A percentile compares a stretch with the other conserved stretches of the same genome.
These are phyloP conservation scores for Pezicula radicicola DNA, from an alignment of 2,329 filamentous ascomycete species.

Conservation along the genomic window DNA sequence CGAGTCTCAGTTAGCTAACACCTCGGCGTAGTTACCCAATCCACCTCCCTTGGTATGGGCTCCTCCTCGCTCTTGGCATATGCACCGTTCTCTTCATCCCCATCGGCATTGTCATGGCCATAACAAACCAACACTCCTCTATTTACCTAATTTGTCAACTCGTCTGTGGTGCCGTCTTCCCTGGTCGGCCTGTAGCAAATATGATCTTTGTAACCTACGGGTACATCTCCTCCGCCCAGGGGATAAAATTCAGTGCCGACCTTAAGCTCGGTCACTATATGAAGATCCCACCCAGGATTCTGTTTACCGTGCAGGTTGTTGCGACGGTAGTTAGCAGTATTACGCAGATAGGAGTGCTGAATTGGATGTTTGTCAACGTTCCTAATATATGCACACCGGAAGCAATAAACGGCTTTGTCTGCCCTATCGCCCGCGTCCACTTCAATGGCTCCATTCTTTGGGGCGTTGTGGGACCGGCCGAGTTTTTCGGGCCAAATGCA, in stretches of 20 bases:
- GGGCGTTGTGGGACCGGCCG: conserved; percentile 79
- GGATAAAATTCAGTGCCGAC: conserved; percentile 84
- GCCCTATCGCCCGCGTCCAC: conserved; percentile 81
- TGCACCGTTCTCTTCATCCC: conserved; percentile 83
- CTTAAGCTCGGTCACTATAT: conserved; percentile 86
- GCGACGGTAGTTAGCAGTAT: conserved; percentile 74
- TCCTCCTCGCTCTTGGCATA: conserved; percentile 74
- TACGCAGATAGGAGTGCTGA: conserved; percentile 80
- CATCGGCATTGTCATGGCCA: conserved; percentile 89
- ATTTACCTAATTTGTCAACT: conserved; percentile 86
- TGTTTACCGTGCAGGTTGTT: conserved; percentile 75
- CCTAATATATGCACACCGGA: conserved; percentile 72
- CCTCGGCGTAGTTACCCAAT: conserved; percentile 63
- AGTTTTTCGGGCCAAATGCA: conserved; percentile 76
- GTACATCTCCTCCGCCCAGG: conserved; percentile 85
- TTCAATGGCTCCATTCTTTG: conserved; percentile 89
- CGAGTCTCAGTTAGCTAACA: conserved; percentile 13
- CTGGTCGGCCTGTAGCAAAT: conserved; percentile 81
- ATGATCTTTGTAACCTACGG: conserved; percentile 94
- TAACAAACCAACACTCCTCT: conserved; percentile 85
- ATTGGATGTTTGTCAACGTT: conserved; percentile 85
- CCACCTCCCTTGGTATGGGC: conserved; percentile 82
- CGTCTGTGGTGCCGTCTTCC: conserved; percentile 78
- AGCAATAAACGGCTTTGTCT: conserved; percentile 85
- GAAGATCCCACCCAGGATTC: conserved; percentile 78